Percentiles rank a stretch among this genome's conserved stretches.
Conservation (phyloP, 768 basidiomycete genomes). For the Lactarius deliciosus region DNA sequence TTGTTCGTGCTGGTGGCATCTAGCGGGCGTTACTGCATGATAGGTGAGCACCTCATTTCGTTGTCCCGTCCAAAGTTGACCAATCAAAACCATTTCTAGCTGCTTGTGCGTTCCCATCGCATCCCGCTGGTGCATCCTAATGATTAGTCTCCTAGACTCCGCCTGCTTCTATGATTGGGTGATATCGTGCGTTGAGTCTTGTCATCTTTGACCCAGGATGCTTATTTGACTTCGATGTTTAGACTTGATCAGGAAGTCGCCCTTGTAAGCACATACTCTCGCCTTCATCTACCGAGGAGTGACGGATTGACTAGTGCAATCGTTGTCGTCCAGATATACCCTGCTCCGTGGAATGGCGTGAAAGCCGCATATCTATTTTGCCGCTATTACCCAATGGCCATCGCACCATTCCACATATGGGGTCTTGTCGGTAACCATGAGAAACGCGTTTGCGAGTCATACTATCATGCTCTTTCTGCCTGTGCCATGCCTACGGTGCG, state of each 20-base stretch:
- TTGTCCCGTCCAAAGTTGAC: background rate
- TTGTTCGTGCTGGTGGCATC: background rate
- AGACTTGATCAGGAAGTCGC: conserved; percentile 25
- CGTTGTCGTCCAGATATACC: conserved; percentile 19
- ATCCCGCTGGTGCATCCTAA: background rate
- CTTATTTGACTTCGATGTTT: background rate
- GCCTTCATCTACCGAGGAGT: background rate
- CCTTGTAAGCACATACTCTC: conserved; percentile 5
- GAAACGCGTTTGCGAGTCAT: background rate
- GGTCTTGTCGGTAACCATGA: conserved; percentile 15
- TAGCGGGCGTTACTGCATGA: conserved; percentile 24
- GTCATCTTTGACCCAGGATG: background rate
- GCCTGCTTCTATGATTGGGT: conserved; percentile 30
- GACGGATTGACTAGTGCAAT: background rate
- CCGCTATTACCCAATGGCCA: conserved; percentile 22
- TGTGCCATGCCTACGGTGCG: conserved; percentile 22
- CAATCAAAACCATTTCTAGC: background rate
- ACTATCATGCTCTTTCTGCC: conserved; percentile 19
- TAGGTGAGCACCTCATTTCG: background rate
- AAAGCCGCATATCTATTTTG: conserved; percentile 27
- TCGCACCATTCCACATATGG: conserved; percentile 26
- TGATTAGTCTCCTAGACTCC: conserved; percentile 10
- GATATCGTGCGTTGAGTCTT: conserved; percentile 22
- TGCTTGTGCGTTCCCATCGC: conserved; percentile 12
- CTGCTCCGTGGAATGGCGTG: conserved; percentile 16